Conservation (phyloP, 257 asterid genomes). For the Striga asiatica region DNA sequence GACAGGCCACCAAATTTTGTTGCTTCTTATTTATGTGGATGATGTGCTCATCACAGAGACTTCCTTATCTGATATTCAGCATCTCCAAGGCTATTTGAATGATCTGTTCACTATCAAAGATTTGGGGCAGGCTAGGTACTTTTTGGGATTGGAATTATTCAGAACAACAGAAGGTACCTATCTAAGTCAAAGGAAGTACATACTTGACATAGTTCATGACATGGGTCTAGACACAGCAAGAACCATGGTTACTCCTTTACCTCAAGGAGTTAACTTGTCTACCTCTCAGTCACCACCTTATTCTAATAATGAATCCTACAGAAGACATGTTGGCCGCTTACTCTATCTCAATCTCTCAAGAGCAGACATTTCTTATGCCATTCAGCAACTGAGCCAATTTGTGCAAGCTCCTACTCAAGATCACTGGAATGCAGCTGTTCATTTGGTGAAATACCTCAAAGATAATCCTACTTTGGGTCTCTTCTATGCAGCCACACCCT, state of each 20-base stretch:
- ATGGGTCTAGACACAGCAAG: too few species aligned
- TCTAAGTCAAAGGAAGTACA: not conserved
- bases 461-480: not conserved
- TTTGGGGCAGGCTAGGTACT: not conserved
- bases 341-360: not conserved
- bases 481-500: not conserved
- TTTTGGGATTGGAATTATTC: not conserved
- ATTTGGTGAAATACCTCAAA: not conserved
- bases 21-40: not conserved
- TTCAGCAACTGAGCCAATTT: not conserved
- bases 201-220: not conserved
- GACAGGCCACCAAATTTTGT: not conserved
- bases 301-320: not conserved
- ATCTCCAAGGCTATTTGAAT: not conserved
- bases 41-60: not conserved
- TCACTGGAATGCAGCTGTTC: not conserved
- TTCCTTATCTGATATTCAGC: fast-evolving
- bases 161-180: not conserved
- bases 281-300: not conserved
- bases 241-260: not conserved
- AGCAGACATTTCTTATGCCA: not conserved
- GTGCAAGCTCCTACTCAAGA: not conserved
- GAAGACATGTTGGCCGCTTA: not conserved
- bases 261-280: not conserved
- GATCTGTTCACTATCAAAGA: not conserved